A percentile compares a stretch with the other conserved stretches of the same genome.
These are phyloP conservation scores for Zygosaccharomyces lentus DNA, from an alignment of 805 yeast species.

Conservation along the genomic window DNA sequence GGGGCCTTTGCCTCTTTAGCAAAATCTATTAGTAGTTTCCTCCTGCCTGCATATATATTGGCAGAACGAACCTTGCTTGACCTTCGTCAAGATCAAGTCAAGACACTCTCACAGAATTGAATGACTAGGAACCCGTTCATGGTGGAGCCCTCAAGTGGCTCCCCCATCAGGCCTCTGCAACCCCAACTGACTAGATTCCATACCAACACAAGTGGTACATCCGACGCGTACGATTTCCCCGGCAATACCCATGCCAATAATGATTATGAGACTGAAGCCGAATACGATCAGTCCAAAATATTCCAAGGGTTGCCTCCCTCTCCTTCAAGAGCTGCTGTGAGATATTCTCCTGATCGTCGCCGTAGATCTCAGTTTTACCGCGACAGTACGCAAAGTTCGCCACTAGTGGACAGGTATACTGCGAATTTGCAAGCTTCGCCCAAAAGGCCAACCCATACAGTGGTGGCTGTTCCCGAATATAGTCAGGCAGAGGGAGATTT, in stretches of 20 bases:
- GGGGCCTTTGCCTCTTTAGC: background rate
- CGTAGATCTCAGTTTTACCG: conserved; percentile 31
- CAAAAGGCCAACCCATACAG: conserved; percentile 49
- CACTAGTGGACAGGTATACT: conserved; percentile 52
- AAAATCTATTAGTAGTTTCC: background rate
- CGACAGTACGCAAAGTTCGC: conserved; percentile 31
- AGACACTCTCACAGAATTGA: background rate
- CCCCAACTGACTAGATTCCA: conserved; percentile 29
- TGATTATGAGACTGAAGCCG: conserved; percentile 18
- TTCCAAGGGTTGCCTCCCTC: conserved; percentile 37
- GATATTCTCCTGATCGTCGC: conserved; percentile 40
- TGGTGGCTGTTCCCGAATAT: conserved; percentile 44
- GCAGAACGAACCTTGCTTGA: background rate
- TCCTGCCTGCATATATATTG: background rate
- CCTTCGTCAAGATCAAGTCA: background rate
- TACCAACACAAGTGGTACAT: conserved; percentile 25
- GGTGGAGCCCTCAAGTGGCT: conserved; percentile 29
- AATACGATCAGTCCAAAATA: conserved; percentile 25
- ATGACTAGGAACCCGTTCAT: conserved; percentile 36
- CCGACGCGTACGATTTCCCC: conserved; percentile 7
- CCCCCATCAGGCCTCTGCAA: conserved; percentile 28
- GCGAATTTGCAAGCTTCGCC: conserved; percentile 73
- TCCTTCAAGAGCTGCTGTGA: conserved; percentile 39
- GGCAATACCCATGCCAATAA: conserved; percentile 5
- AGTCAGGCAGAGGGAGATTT: conserved; percentile 35